Evolutionary conservation across 1,284 basidiomycete species (phyloP).

Genomic region (Austroboletus rostrupii): DNA sequence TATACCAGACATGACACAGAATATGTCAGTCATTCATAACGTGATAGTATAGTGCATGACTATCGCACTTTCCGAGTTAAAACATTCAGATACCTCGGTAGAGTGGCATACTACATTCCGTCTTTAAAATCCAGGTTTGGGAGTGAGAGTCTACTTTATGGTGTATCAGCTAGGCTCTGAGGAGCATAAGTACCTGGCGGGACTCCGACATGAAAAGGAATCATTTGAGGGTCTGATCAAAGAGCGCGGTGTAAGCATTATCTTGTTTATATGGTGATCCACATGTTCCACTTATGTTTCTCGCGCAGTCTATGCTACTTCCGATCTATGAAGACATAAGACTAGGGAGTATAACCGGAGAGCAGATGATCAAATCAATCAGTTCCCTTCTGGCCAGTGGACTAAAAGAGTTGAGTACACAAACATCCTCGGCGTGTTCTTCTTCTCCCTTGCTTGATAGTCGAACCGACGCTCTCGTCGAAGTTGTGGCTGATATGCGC

Average conservation of each 20-base stretch:
- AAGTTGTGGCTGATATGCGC: constrained; percentile 96
- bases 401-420: constrained; percentile 60
- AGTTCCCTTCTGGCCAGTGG: constrained; percentile 88
- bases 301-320: constrained; percentile 79
- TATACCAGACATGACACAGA: constrained; percentile 83
- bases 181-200: constrained; percentile 91
- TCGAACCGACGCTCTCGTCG: neutral
- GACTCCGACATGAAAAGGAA: constrained; percentile 88
- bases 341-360: constrained; percentile 36
- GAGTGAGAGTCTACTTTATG: constrained; percentile 94
- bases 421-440: constrained; percentile 63
- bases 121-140: constrained; percentile 67
- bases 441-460: neutral
- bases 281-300: neutral
- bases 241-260: constrained; percentile 75
- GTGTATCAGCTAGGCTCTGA: constrained; percentile 91
- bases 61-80: constrained; percentile 85
- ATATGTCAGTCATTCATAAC: constrained; percentile 89
- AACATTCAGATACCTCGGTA: constrained; percentile 79
- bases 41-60: constrained; percentile 96
- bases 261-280: neutral
- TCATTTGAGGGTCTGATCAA: constrained; percentile 92
- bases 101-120: neutral
- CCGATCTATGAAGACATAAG: constrained; percentile 78
- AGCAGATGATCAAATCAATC: constrained; percentile 79